phyloP scores from a whole-genome alignment of 208 protist species.

The Phytomonas francai region DNA sequence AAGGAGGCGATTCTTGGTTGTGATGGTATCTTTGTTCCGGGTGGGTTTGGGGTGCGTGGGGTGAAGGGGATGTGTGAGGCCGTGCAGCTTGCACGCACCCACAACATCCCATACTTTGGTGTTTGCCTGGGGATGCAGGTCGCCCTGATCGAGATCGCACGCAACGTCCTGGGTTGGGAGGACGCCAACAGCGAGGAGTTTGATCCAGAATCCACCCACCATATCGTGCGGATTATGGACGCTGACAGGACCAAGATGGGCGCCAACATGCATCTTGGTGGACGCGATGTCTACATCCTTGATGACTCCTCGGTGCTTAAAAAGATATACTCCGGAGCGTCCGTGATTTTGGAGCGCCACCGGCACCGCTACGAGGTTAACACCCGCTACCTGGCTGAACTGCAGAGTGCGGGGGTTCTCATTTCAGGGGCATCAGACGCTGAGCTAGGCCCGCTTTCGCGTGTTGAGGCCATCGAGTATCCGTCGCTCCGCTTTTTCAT shows the following conservation, averaged over 20 bases:
- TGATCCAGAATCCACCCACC: slow-evolving; percentile 57
- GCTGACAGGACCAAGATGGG: slow-evolving; percentile 91
- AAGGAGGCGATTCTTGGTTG: slow-evolving; percentile 59
- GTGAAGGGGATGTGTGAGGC: slow-evolving; percentile 96
- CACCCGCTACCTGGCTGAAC: slow-evolving; percentile 78
- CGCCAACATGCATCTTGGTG: slow-evolving; percentile 99
- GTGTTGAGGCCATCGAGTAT: slow-evolving; percentile 87
- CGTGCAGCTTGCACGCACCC: slow-evolving; percentile 90
- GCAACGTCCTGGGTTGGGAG: slow-evolving; percentile 88
- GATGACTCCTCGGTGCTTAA: slow-evolving; percentile 52
- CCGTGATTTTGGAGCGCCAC: slow-evolving; percentile 92
- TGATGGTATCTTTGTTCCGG: slow-evolving; percentile 97
- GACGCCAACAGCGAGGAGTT: slow-evolving; percentile 96
- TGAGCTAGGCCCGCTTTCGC: slow-evolving; percentile 78
- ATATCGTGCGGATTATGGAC: slow-evolving; percentile 98
- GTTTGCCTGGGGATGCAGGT: slow-evolving; percentile 99
- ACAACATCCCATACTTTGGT: slow-evolving; percentile 96
- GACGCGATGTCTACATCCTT: slow-evolving; percentile 72
- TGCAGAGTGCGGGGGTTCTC: slow-evolving; percentile 85
- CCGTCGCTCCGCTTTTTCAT: slow-evolving; percentile 88
- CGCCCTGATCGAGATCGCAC: slow-evolving; percentile 92
- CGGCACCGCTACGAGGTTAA: slow-evolving; percentile 98
- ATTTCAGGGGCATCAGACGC: slow-evolving; percentile 89
- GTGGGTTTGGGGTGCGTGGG: slow-evolving; percentile 97
- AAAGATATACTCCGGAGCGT: slow-evolving; percentile 81